These are phyloP conservation scores for Blumeriella jaapii DNA, from an alignment of 2,329 filamentous ascomycete species.

Conservation along the genomic window DNA sequence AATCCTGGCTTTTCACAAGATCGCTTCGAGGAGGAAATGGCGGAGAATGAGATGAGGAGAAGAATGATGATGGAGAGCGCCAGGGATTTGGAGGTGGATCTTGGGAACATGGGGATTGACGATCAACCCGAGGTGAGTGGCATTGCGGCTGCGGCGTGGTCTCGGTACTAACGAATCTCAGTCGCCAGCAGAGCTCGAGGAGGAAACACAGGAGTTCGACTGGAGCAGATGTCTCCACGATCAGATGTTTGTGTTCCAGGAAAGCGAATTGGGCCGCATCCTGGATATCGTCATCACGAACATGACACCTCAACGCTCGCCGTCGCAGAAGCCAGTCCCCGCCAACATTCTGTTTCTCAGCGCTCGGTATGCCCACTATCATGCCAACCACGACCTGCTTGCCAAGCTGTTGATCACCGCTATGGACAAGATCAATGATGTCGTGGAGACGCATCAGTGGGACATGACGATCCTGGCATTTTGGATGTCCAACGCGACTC, in stretches of 20 bases:
- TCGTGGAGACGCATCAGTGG: conserved; percentile 94
- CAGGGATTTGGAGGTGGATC: conserved; percentile 87
- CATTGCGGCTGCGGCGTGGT: conserved; percentile 14
- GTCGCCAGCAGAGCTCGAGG: conserved; percentile 68
- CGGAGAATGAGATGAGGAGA: conserved; percentile 87
- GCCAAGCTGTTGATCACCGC: conserved; percentile 70
- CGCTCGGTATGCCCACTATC: conserved; percentile 92
- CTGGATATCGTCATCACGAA: conserved; percentile 93
- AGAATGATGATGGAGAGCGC: conserved; percentile 99
- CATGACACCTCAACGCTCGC: conserved; percentile 92
- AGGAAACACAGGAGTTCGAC: conserved; percentile 88
- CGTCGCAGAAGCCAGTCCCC: conserved; percentile 93
- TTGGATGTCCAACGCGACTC: conserved; percentile 94
- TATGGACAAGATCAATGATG: conserved; percentile 93
- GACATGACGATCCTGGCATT: conserved; percentile 99
- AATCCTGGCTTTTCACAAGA: conserved; percentile 85
- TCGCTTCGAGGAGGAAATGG: conserved; percentile 92
- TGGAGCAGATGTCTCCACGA: conserved; percentile 92
- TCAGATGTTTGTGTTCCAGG: conserved; percentile 99
- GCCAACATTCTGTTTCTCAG: conserved; percentile 96
- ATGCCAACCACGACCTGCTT: conserved; percentile 76
- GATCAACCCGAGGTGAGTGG: conserved; percentile 75
- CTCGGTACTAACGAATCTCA: conserved; percentile 28
- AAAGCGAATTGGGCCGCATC: conserved; percentile 81
- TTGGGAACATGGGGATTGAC: conserved; percentile 91